Percentiles rank a stretch among this genome's conserved stretches.
These are phyloP conservation scores for Collybia sordida DNA, from an alignment of 768 basidiomycete species.

Conservation along the genomic window DNA sequence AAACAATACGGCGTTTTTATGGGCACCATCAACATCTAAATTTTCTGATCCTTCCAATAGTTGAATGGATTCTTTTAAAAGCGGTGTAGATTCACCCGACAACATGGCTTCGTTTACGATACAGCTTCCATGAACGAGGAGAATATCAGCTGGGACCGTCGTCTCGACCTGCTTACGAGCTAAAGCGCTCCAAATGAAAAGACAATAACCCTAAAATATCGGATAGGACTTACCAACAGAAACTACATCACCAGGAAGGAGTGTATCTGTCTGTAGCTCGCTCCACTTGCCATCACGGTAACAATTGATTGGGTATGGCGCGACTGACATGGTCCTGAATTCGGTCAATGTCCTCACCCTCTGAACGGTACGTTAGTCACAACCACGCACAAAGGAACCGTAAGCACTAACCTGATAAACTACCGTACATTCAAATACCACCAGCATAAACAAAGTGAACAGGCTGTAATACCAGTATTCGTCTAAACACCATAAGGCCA, in stretches of 20 bases:
- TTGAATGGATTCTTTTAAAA: slow-evolving; percentile 94
- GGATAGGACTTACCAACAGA: slow-evolving; percentile 54
- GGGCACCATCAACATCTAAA: slow-evolving; percentile 82
- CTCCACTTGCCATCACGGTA: slow-evolving; percentile 82
- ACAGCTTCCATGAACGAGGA: slow-evolving; percentile 88
- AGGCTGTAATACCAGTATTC: slow-evolving; percentile 99
- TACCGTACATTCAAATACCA: slow-evolving; percentile 98
- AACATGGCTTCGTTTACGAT: slow-evolving; percentile 99
- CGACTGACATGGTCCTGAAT: slow-evolving; percentile 95
- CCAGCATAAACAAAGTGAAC: slow-evolving; percentile 97
- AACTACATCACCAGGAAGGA: slow-evolving; percentile 91
- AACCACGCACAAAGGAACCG: background rate
- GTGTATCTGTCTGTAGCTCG: slow-evolving; percentile 77
- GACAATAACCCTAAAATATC: background rate
- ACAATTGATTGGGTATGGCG: slow-evolving; percentile 84
- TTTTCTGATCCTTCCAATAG: slow-evolving; percentile 71
- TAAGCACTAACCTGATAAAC: slow-evolving; percentile 84
- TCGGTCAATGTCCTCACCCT: slow-evolving; percentile 92
- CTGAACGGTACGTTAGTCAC: slow-evolving; percentile 36
- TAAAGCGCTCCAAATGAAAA: slow-evolving; percentile 20
- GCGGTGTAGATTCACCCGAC: slow-evolving; percentile 95
- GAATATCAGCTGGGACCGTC: slow-evolving; percentile 88
- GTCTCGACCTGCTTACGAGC: slow-evolving; percentile 78
- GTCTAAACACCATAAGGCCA: slow-evolving; percentile 95
- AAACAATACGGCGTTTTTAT: slow-evolving; percentile 89